A percentile compares a stretch with the other conserved stretches of the same genome.
Conservation (phyloP, 2,329 filamentous ascomycete species). For the Fusarium sp. region DNA sequence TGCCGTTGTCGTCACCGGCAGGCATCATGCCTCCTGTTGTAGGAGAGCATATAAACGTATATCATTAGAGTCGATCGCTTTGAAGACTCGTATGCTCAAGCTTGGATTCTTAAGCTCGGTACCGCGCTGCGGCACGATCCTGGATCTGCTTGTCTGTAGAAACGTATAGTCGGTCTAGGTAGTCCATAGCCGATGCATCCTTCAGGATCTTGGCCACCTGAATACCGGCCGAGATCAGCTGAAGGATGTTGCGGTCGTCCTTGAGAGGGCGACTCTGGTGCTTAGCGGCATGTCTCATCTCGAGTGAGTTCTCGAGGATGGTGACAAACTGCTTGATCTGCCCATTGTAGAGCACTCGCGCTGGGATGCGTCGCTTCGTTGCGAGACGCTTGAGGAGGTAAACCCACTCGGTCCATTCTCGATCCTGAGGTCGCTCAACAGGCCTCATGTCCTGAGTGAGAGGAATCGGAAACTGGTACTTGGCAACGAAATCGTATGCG, state of each 20-base stretch:
- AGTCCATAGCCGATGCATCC: constrained; percentile 84
- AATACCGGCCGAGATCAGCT: constrained; percentile 86
- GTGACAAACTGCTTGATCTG: constrained; percentile 94
- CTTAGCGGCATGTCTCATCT: constrained; percentile 86
- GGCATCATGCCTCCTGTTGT: constrained; percentile 37
- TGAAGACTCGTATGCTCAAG: constrained; percentile 35
- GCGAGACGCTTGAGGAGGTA: constrained; percentile 86
- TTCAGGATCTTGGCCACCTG: constrained; percentile 89
- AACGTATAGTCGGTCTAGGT: constrained; percentile 82
- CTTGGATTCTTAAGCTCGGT: constrained; percentile 43
- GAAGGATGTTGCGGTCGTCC: constrained; percentile 88
- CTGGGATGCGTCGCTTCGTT: constrained; percentile 86
- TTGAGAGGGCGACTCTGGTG: constrained; percentile 85
- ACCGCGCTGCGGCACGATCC: constrained; percentile 61
- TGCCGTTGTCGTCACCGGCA: constrained; percentile 42
- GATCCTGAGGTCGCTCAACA: constrained; percentile 76
- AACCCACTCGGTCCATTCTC: constrained; percentile 93
- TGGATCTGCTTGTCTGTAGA: constrained; percentile 83
- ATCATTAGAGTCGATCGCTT: constrained; percentile 42
- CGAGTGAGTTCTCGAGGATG: constrained; percentile 85
- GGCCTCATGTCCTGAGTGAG: constrained; percentile 84
- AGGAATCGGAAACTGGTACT: constrained; percentile 90
- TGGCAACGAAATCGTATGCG: constrained; percentile 89
- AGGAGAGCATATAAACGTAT: constrained; percentile 41
- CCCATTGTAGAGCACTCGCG: constrained; percentile 84